Conservation (phyloP, 164 flowering plant species). For the Magnolia changhungtana region DNA sequence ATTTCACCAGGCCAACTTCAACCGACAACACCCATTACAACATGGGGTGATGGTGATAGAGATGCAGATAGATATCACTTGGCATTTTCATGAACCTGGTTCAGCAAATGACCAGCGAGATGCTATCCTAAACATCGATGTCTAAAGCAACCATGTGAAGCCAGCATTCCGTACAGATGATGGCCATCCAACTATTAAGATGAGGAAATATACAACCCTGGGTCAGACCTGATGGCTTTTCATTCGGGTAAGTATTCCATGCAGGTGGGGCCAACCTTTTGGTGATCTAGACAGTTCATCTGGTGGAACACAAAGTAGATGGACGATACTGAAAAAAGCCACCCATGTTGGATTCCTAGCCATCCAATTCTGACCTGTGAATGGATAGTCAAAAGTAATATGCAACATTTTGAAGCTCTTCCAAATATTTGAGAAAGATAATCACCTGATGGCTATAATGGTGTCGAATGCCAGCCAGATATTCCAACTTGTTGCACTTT, state of each 20-base stretch:
- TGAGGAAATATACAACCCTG: too few relatives aligned
- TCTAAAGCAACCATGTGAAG: not conserved
- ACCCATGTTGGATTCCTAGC: not conserved
- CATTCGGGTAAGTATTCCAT: not conserved
- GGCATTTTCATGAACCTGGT: slow-evolving; percentile 6
- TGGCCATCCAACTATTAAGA: too few relatives aligned
- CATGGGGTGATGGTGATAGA: not conserved
- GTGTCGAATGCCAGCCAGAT: not conserved
- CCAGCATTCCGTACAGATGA: not conserved
- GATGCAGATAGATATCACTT: not conserved
- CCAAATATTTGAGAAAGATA: not conserved
- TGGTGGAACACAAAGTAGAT: not conserved
- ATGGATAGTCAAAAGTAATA: not conserved
- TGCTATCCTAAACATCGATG: not conserved
- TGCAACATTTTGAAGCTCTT: not conserved
- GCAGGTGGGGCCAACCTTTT: not conserved
- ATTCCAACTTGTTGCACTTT: slow-evolving; percentile 12
- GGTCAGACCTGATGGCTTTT: not conserved
- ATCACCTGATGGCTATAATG: not conserved
- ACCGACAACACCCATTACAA: not conserved
- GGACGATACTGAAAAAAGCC: not conserved
- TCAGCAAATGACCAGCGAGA: not conserved
- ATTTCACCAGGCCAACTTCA: slow-evolving; percentile 3
- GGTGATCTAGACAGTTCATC: not conserved
- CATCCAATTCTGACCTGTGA: not conserved